Conservation (phyloP, 176 grass and related monocot genomes). For the Ensete glaucum region DNA sequence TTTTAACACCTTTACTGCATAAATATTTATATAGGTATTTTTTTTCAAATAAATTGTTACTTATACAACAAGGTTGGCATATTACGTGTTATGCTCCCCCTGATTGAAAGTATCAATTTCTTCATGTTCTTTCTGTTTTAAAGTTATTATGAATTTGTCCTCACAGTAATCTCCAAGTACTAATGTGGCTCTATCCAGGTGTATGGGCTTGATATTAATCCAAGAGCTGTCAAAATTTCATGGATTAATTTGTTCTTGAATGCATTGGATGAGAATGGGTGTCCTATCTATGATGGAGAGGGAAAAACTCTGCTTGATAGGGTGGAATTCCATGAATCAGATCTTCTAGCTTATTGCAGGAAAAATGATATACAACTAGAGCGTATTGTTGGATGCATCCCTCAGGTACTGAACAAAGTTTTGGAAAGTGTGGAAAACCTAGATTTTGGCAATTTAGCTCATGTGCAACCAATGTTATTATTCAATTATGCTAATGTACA, state of each 20-base stretch:
- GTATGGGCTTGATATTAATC: conserved; percentile 93
- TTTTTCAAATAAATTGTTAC: not conserved
- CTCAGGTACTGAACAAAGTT: conserved; percentile 45
- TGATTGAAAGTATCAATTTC: too few species aligned
- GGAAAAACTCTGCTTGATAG: conserved; percentile 88
- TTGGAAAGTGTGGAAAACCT: conserved; percentile 5
- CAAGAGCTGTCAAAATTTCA: conserved; percentile 87
- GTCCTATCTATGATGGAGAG: conserved; percentile 60
- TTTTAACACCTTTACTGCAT: not conserved
- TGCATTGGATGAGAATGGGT: conserved; percentile 73
- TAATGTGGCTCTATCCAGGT: not conserved
- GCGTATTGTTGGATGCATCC: conserved; percentile 92
- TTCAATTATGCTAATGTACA: too few species aligned
- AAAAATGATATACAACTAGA: conserved; percentile 84
- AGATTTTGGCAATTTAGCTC: not conserved
- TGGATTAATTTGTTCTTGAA: conserved; percentile 95
- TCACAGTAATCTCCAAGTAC: not conserved
- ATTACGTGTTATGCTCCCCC: not conserved
- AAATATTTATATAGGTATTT: too few species aligned
- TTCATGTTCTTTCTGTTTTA: too few species aligned
- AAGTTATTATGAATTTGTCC: not conserved
- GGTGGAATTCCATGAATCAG: conserved; percentile 96
- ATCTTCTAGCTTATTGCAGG: conserved; percentile 83
- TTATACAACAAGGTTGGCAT: too few species aligned
- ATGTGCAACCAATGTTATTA: not conserved